These are phyloP conservation scores for Termitomyces sp. DNA, from an alignment of 768 basidiomycete genomes.

Conservation along the genomic window DNA sequence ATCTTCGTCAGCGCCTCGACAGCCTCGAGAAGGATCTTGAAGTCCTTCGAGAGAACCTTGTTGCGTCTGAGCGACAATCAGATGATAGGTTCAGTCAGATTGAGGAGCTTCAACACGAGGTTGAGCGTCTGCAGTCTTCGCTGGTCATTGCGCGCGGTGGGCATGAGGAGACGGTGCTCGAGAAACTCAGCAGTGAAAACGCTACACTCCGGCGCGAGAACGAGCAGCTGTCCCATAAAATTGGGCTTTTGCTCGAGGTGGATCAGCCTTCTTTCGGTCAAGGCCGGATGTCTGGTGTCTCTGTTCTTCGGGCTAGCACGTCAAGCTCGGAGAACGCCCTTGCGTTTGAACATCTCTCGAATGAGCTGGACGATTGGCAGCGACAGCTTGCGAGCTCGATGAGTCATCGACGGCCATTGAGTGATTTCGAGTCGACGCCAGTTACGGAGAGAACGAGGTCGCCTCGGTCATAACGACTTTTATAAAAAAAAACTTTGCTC, in stretches of 20 bases:
- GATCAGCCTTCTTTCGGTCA: conserved; percentile 70
- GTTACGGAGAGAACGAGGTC: conserved; percentile 57
- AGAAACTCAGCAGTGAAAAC: conserved; percentile 82
- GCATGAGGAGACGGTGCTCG: conserved; percentile 69
- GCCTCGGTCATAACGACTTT: conserved; percentile 39
- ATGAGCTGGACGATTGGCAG: conserved; percentile 83
- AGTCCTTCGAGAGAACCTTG: conserved; percentile 59
- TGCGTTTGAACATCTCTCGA: conserved; percentile 73
- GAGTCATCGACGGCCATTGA: conserved; percentile 65
- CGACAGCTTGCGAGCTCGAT: conserved; percentile 77
- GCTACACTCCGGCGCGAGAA: conserved; percentile 76
- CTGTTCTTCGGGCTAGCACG: conserved; percentile 58
- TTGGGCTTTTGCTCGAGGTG: conserved; percentile 81
- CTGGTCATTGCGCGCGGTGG: conserved; percentile 71
- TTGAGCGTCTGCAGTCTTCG: conserved; percentile 69
- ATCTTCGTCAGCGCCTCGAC: conserved; percentile 68
- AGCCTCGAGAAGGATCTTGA: conserved; percentile 72
- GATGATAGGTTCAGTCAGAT: conserved; percentile 72
- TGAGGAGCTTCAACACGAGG: conserved; percentile 76
- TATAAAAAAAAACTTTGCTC: conserved; percentile 19
- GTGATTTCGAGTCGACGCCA: conserved; percentile 62
- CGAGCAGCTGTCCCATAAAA: conserved; percentile 87
- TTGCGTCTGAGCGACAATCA: conserved; percentile 70
- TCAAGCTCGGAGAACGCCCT: conserved; percentile 80
- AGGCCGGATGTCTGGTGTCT: conserved; percentile 55